These are phyloP conservation scores for Fusarium decemcellulare DNA, from an alignment of 2,329 filamentous ascomycete species.

Conservation along the genomic window DNA sequence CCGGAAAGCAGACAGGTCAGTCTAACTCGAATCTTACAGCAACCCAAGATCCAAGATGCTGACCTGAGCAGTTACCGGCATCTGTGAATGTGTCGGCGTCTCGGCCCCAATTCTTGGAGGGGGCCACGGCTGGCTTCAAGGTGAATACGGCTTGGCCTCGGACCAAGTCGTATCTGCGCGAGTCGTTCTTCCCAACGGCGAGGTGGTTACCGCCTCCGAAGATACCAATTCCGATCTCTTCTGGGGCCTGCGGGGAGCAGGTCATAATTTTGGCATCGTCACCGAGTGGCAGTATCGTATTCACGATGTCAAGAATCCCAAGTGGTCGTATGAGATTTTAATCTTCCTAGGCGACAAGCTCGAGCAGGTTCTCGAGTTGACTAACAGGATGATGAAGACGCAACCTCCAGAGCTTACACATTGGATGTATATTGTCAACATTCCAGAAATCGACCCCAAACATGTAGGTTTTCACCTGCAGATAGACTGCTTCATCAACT, in stretches of 20 bases:
- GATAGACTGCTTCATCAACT: background rate
- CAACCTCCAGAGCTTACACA: constrained; percentile 29
- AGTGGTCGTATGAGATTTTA: constrained; percentile 58
- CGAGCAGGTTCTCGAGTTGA: constrained; percentile 30
- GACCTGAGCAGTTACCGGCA: constrained; percentile 41
- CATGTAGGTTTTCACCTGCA: background rate
- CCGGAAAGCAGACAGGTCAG: constrained; percentile 33
- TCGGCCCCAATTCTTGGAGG: constrained; percentile 50
- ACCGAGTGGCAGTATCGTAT: constrained; percentile 60
- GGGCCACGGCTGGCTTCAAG: constrained; percentile 50
- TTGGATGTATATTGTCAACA: constrained; percentile 38
- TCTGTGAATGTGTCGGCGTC: constrained; percentile 48
- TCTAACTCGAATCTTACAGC: too few relatives aligned
- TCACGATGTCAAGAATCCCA: constrained; percentile 54
- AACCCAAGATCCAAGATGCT: background rate
- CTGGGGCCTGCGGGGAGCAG: constrained; percentile 54
- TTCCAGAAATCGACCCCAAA: constrained; percentile 28
- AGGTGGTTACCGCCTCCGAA: constrained; percentile 33
- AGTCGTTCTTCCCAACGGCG: constrained; percentile 51
- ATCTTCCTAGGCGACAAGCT: constrained; percentile 50
- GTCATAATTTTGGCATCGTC: constrained; percentile 53
- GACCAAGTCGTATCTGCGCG: constrained; percentile 53
- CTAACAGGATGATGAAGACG: constrained; percentile 31
- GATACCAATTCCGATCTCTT: constrained; percentile 49
- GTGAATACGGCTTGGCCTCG: constrained; percentile 48